A percentile compares a stretch with the other conserved stretches of the same genome.
Conservation (phyloP, 495 filamentous ascomycete species). For the Penicillium goetzii region DNA sequence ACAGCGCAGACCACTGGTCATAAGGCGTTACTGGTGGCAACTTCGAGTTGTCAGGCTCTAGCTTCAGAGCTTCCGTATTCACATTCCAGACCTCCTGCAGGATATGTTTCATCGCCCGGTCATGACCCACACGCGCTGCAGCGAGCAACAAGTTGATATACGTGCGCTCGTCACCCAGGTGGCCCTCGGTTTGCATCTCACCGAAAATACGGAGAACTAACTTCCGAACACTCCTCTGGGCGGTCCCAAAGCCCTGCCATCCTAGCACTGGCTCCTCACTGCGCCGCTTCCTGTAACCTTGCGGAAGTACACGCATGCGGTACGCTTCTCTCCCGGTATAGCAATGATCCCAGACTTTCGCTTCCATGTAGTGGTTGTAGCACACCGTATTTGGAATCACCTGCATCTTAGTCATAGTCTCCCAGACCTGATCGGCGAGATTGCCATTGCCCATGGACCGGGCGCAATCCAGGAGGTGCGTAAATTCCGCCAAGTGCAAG, state of each 20-base stretch:
- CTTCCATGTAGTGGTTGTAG: constrained; percentile 62
- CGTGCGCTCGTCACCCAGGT: constrained; percentile 55
- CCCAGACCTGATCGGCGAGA: constrained; percentile 57
- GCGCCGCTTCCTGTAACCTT: constrained; percentile 35
- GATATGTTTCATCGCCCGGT: constrained; percentile 48
- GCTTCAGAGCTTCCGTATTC: constrained; percentile 50
- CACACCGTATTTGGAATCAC: constrained; percentile 54
- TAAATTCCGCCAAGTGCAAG: constrained; percentile 55
- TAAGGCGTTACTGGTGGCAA: constrained; percentile 37
- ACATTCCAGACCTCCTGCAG: constrained; percentile 62
- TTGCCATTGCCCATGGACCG: constrained; percentile 48
- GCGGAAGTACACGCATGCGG: constrained; percentile 46
- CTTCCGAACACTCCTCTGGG: constrained; percentile 36
- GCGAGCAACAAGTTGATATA: constrained; percentile 61
- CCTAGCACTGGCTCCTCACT: constrained; percentile 21
- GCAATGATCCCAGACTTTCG: constrained; percentile 47
- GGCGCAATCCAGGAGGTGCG: constrained; percentile 59
- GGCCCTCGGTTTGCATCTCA: constrained; percentile 53
- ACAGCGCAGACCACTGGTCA: constrained; percentile 52
- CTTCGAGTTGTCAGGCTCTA: constrained; percentile 27
- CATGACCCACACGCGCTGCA: constrained; percentile 58
- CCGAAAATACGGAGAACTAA: constrained; percentile 46
- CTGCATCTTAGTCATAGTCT: constrained; percentile 41
- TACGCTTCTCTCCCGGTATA: constrained; percentile 43
- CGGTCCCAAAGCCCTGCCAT: constrained; percentile 43